These are phyloP conservation scores for Bolboschoenoplectus hybrid DNA, from an alignment of 202 grass and related monocot species.

Conservation along the genomic window DNA sequence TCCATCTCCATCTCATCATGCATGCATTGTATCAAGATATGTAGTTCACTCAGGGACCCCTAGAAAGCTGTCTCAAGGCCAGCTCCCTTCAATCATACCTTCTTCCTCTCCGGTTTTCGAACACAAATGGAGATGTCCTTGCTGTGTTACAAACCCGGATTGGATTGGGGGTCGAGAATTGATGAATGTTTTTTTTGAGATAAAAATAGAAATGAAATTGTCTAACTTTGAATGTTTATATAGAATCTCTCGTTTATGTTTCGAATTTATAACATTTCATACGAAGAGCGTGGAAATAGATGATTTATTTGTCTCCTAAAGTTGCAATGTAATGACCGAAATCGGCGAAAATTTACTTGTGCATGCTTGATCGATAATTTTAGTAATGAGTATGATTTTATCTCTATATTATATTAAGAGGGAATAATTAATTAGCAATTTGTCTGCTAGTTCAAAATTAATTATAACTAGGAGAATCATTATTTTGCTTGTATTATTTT, in stretches of 20 bases:
- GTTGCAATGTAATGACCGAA: not conserved
- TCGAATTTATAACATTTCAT: no score
- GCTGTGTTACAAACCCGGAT: not conserved
- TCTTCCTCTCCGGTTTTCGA: not conserved
- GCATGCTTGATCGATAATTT: not conserved
- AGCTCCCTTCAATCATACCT: constrained; percentile 1
- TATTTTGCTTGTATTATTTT: not conserved
- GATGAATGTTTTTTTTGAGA: no score
- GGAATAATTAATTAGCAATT: not conserved
- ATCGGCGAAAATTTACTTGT: not conserved
- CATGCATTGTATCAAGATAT: constrained; percentile 39
- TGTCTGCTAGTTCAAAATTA: not conserved
- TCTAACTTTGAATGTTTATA: no score
- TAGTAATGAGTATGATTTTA: not conserved
- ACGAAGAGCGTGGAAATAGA: no score
- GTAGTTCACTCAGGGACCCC: constrained; percentile 15
- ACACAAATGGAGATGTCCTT: not conserved
- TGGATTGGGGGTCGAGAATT: no score
- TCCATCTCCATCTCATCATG: not conserved
- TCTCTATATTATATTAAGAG: not conserved
- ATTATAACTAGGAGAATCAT: not conserved
- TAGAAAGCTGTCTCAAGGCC: constrained; percentile 33
- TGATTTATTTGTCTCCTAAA: not conserved
- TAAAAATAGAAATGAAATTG: no score
- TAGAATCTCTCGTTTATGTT: no score